phyloP scores from a whole-genome alignment of 1,284 basidiomycete genomes.

The Cerrena zonata region DNA sequence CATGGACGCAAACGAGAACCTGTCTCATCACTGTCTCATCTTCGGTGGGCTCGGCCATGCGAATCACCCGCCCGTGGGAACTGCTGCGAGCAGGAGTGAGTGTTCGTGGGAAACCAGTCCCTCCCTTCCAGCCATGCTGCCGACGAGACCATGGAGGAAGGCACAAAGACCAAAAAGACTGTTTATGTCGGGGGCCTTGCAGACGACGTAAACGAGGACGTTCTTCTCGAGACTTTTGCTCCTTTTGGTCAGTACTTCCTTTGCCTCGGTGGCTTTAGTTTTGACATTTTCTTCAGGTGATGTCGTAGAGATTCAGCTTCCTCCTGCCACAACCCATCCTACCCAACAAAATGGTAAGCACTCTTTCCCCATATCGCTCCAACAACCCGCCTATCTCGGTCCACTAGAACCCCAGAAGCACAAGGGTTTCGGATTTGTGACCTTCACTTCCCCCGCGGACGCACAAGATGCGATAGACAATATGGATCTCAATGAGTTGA shows the following conservation, averaged over 20 bases:
- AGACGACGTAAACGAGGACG: constrained; percentile 68
- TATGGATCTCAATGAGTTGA: constrained; percentile 80
- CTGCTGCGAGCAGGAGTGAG: background rate
- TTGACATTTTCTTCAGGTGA: constrained; percentile 55
- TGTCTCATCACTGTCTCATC: too few species aligned
- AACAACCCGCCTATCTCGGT: background rate
- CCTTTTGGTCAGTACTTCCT: constrained; percentile 58
- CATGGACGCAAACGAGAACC: too few species aligned
- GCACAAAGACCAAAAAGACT: constrained; percentile 74
- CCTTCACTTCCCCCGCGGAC: constrained; percentile 67
- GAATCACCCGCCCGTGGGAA: background rate
- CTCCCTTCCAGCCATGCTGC: constrained; percentile 15
- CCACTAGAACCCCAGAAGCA: constrained; percentile 60
- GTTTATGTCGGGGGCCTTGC: constrained; percentile 72
- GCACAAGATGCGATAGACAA: constrained; percentile 85
- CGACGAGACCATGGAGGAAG: constrained; percentile 58
- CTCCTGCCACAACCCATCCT: constrained; percentile 59
- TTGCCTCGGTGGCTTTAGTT: too few species aligned
- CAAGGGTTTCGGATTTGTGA: constrained; percentile 78
- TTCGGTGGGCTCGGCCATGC: too few species aligned
- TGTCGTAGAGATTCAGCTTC: constrained; percentile 75
- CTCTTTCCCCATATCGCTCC: constrained; percentile 2
- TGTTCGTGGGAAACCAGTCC: background rate
- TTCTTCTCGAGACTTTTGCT: constrained; percentile 64
- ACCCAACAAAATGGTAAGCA: constrained; percentile 45